These are phyloP conservation scores for Gracilariopsis chorda DNA, from an alignment of 23 red algal species.

Conservation along the genomic window DNA sequence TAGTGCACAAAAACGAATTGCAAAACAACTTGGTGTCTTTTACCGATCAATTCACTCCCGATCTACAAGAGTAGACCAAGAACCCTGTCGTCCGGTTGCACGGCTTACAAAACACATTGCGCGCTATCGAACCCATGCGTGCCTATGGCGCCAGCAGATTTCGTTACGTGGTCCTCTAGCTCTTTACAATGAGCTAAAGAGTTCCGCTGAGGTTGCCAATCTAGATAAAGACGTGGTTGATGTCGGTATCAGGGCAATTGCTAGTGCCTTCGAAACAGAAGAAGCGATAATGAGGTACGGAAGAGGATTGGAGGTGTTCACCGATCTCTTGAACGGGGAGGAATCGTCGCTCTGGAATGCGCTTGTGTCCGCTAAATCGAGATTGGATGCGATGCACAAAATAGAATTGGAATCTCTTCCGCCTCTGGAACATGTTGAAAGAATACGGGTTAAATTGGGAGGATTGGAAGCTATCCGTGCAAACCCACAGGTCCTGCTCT, in stretches of 20 bases:
- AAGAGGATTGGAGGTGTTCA: background rate
- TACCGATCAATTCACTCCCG: background rate
- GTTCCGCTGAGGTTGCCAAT: too few species aligned
- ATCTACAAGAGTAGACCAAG: background rate
- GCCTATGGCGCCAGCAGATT: background rate
- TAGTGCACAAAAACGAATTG: background rate
- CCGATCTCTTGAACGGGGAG: background rate
- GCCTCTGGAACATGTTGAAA: background rate
- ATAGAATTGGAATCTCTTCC: too few species aligned
- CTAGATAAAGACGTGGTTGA: background rate
- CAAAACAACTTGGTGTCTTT: background rate
- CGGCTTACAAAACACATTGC: background rate
- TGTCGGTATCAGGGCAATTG: background rate
- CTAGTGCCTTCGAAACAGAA: background rate
- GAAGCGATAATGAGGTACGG: background rate
- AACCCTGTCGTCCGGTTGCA: background rate
- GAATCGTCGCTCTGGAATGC: background rate
- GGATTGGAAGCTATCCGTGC: background rate
- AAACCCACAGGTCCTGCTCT: background rate
- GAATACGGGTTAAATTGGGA: background rate
- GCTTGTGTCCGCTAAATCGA: background rate
- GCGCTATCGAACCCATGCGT: background rate
- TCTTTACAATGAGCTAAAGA: background rate
- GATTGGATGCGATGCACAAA: background rate
- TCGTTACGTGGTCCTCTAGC: background rate